Conservation (phyloP, 2,329 filamentous ascomycete genomes). For the Alternaria panax region DNA sequence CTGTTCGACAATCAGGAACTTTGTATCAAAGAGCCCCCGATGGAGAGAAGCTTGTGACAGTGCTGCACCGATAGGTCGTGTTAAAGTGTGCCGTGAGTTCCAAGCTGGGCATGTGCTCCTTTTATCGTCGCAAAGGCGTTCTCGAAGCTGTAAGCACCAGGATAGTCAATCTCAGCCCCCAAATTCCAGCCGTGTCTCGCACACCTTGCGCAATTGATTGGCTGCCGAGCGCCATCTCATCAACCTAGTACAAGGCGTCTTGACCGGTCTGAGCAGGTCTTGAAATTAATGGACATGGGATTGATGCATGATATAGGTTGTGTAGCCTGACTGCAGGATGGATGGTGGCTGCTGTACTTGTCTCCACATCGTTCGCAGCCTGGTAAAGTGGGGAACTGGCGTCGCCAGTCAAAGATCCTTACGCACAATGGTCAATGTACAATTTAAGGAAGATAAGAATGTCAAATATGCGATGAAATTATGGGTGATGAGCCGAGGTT, state of each 20-base stretch:
- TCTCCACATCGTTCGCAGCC: background rate
- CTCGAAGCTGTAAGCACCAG: background rate
- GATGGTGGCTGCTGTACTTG: background rate
- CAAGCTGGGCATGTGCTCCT: background rate
- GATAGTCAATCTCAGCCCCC: background rate
- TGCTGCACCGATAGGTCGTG: background rate
- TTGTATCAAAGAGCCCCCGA: background rate
- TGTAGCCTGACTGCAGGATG: background rate
- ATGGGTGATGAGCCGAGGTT: background rate
- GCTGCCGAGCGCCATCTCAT: background rate
- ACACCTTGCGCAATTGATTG: background rate
- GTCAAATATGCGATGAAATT: background rate
- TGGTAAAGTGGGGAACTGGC: background rate
- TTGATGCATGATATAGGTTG: background rate
- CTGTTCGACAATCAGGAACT: background rate
- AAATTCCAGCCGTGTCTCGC: background rate
- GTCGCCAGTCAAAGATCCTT: background rate
- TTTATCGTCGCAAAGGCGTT: background rate
- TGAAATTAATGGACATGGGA: background rate
- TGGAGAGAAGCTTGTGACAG: background rate
- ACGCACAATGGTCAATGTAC: background rate
- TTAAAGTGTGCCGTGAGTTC: background rate
- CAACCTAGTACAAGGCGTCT: background rate
- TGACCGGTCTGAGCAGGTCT: conserved; percentile 3
- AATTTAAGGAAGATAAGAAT: background rate